Evolutionary conservation across 2,329 filamentous ascomycete species (phyloP).

Genomic region (Fusarium annulatum): DNA sequence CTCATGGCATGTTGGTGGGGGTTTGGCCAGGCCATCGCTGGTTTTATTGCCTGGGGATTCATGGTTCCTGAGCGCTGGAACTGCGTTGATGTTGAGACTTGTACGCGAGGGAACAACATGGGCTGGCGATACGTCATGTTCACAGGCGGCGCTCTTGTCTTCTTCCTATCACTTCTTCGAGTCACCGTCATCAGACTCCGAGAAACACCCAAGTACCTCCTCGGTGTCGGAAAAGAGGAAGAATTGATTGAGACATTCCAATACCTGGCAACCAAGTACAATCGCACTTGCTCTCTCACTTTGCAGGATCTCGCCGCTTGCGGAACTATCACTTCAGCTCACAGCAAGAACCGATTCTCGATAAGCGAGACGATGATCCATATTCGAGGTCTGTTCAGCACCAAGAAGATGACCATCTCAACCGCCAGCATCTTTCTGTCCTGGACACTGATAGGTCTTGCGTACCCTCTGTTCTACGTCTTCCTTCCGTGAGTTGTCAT

Average conservation of each 20-base stretch:
- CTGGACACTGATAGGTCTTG: constrained; percentile 70
- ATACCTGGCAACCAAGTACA: constrained; percentile 2
- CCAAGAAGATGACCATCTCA: constrained; percentile 13
- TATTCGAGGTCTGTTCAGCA: constrained; percentile 7
- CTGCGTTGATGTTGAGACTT: background rate
- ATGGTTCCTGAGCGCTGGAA: constrained; percentile 5
- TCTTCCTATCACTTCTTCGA: constrained; percentile 12
- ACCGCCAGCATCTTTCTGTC: constrained; percentile 20
- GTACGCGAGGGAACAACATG: background rate
- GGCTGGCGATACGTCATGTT: constrained; percentile 28
- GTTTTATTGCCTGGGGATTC: constrained; percentile 19
- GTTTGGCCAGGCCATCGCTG: constrained; percentile 6
- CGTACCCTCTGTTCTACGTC: constrained; percentile 80
- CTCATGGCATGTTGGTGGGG: constrained; percentile 28
- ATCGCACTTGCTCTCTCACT: constrained; percentile 6
- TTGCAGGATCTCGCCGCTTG: constrained; percentile 3
- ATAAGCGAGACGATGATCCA: constrained; percentile 39
- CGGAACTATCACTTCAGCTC: constrained; percentile 41
- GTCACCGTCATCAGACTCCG: constrained; percentile 1
- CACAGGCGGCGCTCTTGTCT: constrained; percentile 16
- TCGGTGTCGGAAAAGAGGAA: background rate
- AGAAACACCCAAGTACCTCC: constrained; percentile 19
- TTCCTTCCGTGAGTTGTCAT: constrained; percentile 66
- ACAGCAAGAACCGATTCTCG: constrained; percentile 49
- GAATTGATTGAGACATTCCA: constrained; percentile 13